Conservation (phyloP, 192 early-diverging fungal species). For the Backusella mclennaniae region DNA sequence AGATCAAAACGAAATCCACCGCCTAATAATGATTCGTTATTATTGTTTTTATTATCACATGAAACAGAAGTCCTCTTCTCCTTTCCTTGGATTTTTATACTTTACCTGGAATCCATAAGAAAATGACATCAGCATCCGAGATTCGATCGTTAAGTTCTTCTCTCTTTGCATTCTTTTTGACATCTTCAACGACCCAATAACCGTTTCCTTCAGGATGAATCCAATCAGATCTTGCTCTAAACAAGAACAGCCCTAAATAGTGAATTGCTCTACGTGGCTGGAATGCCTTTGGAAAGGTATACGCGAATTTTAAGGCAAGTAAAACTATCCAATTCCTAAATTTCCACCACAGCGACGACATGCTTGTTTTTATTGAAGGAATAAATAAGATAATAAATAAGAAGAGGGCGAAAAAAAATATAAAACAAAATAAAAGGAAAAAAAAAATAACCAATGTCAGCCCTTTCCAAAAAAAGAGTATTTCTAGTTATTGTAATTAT, state of each 20-base stretch:
- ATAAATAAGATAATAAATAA: not conserved
- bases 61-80: not conserved
- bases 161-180: constrained; percentile 16
- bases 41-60: not conserved
- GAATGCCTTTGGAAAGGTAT: not conserved
- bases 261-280: not conserved
- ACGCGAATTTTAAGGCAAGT: not conserved
- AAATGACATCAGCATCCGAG: not conserved
- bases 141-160: constrained; percentile 14
- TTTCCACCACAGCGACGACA: constrained; percentile 1
- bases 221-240: constrained; percentile 6
- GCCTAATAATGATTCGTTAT: not conserved
- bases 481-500: not conserved
- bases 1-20: constrained; percentile 25
- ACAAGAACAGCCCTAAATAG: not conserved
- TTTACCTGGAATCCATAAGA: constrained; percentile 24
- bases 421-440: not conserved
- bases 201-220: not conserved
- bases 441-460: not conserved
- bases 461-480: not conserved
- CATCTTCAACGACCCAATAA: constrained; percentile 12
- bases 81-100: not conserved
- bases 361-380: not conserved
- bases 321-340: constrained; percentile 8
- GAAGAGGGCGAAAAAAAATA: not conserved